Base-by-base conservation (phyloP, 345 rosid genomes). In the Gynandropsis gynandra region DNA sequence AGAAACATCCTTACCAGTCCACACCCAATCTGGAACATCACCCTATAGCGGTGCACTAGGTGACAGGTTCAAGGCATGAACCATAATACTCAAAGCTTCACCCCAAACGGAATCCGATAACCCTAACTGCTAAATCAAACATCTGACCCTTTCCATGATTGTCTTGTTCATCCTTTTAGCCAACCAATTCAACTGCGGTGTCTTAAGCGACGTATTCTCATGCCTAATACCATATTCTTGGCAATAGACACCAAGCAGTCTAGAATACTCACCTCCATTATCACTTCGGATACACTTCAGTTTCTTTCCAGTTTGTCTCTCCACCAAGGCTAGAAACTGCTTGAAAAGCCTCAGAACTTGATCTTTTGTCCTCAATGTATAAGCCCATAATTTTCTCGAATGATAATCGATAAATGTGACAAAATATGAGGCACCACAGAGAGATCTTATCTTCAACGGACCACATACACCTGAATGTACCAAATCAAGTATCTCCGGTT, bases 141-240 rank as follows among this genome's bases (percentile, higher is more conserved):
- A 47, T 11, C 14, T 10, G 1, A 24, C 52, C 12, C 7, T 47
- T 15, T 47, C 36, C 1, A 47, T 14, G 0, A 47, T 1, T 10
- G 33, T 47, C 14, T 7, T 47, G 16, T 47, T 47, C 52, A 47
- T 47, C 33, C 52, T 47, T 16, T 47, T 7, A 19, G 36, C 34
- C 8, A 48, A 27, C 5, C 38, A 16, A 48, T 48, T 48, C 52
- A 48, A 46, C 50, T 46, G 50, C 11, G 50, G 50, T 46, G 27
- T 46, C n/a, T 46, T 46, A 2, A 24, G 27, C 27, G 52, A 8
- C 11, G 52, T 47, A 15, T n/a, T 13, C 16, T 48, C 15, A 48
- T 48, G 52, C 16, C 9, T 1, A 29, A 48, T 48, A 7, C 52
- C 52, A 1, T 48, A 15, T 29, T 46, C 32, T 16, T 7, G 20